A percentile compares a stretch with the other conserved stretches of the same genome.
Conservation (phyloP, 2,329 filamentous ascomycete species). For the Diaporthe amygdali region DNA sequence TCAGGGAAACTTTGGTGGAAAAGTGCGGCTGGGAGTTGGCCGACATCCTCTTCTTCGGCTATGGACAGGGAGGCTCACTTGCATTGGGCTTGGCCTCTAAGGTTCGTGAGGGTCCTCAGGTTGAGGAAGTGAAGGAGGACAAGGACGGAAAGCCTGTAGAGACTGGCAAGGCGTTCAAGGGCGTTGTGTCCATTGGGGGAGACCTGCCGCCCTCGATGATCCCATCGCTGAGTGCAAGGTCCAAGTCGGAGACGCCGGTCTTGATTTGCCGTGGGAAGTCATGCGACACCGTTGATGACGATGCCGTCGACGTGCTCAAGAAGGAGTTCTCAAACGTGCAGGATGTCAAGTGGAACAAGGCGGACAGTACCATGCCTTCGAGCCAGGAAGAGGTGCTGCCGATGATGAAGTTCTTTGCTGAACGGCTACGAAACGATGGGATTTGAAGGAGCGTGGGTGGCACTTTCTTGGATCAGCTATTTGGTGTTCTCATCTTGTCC, state of each 20-base stretch:
- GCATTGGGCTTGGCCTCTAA: constrained; percentile 61
- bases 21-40: constrained; percentile 63
- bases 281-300: constrained; percentile 56
- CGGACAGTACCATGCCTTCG: constrained; percentile 81
- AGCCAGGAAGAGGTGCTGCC: constrained; percentile 86
- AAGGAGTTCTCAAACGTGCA: constrained; percentile 70
- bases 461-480: not conserved
- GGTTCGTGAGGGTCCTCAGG: constrained; percentile 37
- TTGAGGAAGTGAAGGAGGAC: constrained; percentile 27
- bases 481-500: not conserved
- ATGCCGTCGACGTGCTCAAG: constrained; percentile 68
- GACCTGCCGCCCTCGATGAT: constrained; percentile 62
- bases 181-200: constrained; percentile 55
- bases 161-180: constrained; percentile 43
- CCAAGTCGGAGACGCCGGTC: constrained; percentile 67
- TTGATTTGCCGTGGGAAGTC: constrained; percentile 63
- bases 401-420: constrained; percentile 83
- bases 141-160: constrained; percentile 17
- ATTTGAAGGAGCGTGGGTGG: constrained; percentile 14
- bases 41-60: constrained; percentile 70
- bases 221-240: constrained; percentile 46
- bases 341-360: constrained; percentile 71
- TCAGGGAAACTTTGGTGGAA: constrained; percentile 55
- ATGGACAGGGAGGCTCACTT: constrained; percentile 70
- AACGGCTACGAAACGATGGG: constrained; percentile 55